Evolutionary conservation across 2,329 filamentous ascomycete species (phyloP), one percentile per base, ranked within the genome.

Genomic region (Neoarthrinium moseri): DNA sequence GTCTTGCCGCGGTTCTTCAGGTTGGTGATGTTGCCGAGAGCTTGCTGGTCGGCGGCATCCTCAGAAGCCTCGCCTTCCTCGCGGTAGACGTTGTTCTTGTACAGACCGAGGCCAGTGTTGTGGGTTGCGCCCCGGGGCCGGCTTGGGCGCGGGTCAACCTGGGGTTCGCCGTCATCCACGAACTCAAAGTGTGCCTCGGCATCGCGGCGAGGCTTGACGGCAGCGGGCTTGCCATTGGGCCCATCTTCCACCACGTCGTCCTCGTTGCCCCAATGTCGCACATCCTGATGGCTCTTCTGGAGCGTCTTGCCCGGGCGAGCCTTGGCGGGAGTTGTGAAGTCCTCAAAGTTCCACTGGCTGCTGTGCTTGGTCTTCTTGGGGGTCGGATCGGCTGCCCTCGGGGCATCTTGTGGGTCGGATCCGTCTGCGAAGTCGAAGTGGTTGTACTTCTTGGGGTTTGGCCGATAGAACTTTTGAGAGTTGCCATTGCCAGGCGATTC

Each of bases 261-360:
- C 49, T 91, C 85, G 38, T 86, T 83, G 56, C 85, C 86, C 82
- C 89, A 95, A 64, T 94, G 86, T 45, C 88, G 86, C 49, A 84
- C 78, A 50, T 94, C 84, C 60, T 90, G 81, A 30, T 77, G 72
- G 49, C 84, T 35, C 41, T 46, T 46, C 34, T 42, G 78, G 43
- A 74, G 61, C 18, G 78, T 64, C 65, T 86, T 87, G 36, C 75
- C 70, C 4, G 78, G 75, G 38, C 81, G 73, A 21, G 69, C 55
- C 74, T 95, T 96, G 53, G 86, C 79, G 0, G 92, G 92, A 1
- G 91, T 96, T 13, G 74, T 72, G 58, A 95, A 95, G 68, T 96
- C 91, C 50, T 89, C 82, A 66, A 97, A 97, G 39, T 83, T 83
- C 91, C 92, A 96, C 51, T 89, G 85, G 52, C 83, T 83, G 48